phyloP scores from a whole-genome alignment of 73 alveolate species.

The Blepharisma stoltei region DNA sequence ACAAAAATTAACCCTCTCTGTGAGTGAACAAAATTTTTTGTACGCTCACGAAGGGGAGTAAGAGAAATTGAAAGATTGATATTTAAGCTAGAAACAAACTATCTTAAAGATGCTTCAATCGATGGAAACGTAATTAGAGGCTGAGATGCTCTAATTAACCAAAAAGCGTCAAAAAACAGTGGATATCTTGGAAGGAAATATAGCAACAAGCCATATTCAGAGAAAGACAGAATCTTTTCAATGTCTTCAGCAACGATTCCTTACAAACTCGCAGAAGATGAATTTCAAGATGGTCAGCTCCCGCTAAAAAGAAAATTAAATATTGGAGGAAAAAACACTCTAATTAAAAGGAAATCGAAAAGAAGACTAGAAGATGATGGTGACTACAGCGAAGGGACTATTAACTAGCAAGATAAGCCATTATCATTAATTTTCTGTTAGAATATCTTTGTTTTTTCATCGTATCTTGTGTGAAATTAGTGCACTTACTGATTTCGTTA shows the following conservation, averaged over 20 bases:
- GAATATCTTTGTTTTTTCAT: no score
- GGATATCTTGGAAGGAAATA: neutral
- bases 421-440: no score
- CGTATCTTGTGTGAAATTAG: no score
- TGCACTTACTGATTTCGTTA: no score
- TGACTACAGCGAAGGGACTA: slow-evolving; percentile 15
- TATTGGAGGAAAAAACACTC: neutral
- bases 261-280: slow-evolving; percentile 13
- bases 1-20: no score
- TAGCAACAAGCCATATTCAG: neutral
- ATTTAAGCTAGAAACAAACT: slow-evolving; percentile 13
- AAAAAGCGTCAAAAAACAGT: neutral
- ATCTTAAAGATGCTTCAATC: slow-evolving; percentile 17
- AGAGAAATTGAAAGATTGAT: slow-evolving; percentile 19
- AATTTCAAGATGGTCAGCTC: neutral
- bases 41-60: no score
- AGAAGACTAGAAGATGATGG: neutral
- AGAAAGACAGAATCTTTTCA: slow-evolving; percentile 18
- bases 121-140: slow-evolving; percentile 24
- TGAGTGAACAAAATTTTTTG: no score
- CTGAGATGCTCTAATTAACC: slow-evolving; percentile 10
- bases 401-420: no score
- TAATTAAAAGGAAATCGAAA: neutral
- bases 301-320: neutral
- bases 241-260: slow-evolving; percentile 23